Percentiles rank a stretch among this genome's conserved stretches.
phyloP scores from a whole-genome alignment of 2,329 filamentous ascomycete species.

The Pseudonectria foliicola region DNA sequence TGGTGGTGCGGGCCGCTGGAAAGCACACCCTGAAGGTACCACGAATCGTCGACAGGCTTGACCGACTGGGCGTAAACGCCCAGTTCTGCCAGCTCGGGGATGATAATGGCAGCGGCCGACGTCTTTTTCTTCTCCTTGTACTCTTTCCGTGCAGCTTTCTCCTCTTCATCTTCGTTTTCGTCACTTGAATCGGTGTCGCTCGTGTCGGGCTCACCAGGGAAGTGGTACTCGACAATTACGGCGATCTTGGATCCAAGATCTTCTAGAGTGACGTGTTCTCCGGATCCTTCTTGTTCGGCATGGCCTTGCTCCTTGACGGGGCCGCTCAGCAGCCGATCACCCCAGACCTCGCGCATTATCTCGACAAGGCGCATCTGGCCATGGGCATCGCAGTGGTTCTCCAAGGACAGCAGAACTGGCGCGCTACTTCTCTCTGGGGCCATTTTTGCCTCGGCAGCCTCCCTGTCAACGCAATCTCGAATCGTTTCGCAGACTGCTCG shows the following conservation, averaged over 20 bases:
- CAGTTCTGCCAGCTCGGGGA: constrained; percentile 57
- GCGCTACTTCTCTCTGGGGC: constrained; percentile 36
- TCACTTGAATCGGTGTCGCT: constrained; percentile 29
- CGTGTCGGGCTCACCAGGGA: constrained; percentile 43
- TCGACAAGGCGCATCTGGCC: constrained; percentile 55
- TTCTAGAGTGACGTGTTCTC: constrained; percentile 48
- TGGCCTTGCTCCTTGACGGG: constrained; percentile 50
- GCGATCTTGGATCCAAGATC: constrained; percentile 57
- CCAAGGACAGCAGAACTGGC: constrained; percentile 57
- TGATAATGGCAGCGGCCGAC: constrained; percentile 41
- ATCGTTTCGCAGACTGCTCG: constrained; percentile 60
- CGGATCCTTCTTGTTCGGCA: constrained; percentile 43
- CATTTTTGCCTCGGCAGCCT: constrained; percentile 36
- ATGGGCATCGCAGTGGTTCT: constrained; percentile 56
- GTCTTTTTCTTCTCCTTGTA: constrained; percentile 49
- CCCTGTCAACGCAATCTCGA: constrained; percentile 53
- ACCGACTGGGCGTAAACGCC: constrained; percentile 65
- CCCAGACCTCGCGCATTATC: constrained; percentile 60
- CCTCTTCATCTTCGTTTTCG: constrained; percentile 37
- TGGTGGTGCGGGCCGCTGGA: constrained; percentile 56
- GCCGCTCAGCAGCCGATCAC: constrained; percentile 50
- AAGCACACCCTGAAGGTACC: constrained; percentile 46
- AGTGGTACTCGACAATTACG: constrained; percentile 61
- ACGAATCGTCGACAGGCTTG: constrained; percentile 59
- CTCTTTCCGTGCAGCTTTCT: constrained; percentile 38